phyloP scores from a whole-genome alignment of 495 filamentous ascomycete genomes.

The Talaromyces borbonicus region DNA sequence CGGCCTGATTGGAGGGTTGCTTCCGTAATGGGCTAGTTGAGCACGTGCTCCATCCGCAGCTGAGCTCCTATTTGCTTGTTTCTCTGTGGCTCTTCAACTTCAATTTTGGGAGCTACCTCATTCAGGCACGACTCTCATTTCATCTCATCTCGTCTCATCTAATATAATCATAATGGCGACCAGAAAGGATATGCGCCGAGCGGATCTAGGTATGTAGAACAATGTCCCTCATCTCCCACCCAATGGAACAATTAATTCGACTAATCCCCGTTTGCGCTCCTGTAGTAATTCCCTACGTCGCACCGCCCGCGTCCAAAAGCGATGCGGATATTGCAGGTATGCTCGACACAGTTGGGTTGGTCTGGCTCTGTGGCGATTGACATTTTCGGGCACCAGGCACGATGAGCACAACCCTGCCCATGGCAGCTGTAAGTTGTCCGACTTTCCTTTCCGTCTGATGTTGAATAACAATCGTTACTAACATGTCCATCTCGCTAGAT shows the following conservation, averaged over 20 bases:
- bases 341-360: slow-evolving; percentile 2
- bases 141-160: neutral
- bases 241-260: neutral
- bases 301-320: slow-evolving; percentile 44
- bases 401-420: slow-evolving; percentile 75
- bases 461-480: neutral
- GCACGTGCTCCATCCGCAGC: no score
- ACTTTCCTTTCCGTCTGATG: slow-evolving; percentile 11
- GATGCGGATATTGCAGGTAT: slow-evolving; percentile 46
- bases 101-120: no score
- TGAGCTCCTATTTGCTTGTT: no score
- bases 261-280: neutral
- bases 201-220: slow-evolving; percentile 62
- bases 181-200: slow-evolving; percentile 79
- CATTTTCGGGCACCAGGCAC: slow-evolving; percentile 51
- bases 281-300: slow-evolving; percentile 54
- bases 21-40: no score
- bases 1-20: no score
- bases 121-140: neutral
- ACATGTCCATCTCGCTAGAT: slow-evolving; percentile 47
- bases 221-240: neutral
- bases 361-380: no score
- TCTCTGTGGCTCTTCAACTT: no score
- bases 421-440: slow-evolving; percentile 60
- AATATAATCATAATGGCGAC: slow-evolving; percentile 40